Conservation (phyloP, 148 eudicot species). For the Arbutus unedo region DNA sequence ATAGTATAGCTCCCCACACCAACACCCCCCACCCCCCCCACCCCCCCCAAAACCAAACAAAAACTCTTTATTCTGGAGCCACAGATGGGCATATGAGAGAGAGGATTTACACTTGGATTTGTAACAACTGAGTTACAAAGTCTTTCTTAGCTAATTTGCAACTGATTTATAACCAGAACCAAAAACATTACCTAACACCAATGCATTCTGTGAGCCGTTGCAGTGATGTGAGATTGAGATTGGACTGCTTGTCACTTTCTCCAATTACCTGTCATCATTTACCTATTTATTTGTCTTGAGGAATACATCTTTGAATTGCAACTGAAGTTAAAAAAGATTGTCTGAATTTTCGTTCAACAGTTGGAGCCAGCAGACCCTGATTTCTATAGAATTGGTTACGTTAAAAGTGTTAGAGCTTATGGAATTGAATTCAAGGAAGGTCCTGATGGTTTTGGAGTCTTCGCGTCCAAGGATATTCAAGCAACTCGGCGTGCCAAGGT, state of each 20-base stretch:
- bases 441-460: constrained; percentile 92
- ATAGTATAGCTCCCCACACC: no score
- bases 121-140: neutral
- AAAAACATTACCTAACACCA: neutral
- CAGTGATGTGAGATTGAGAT: no score
- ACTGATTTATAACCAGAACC: no score
- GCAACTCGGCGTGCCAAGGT: constrained; percentile 94
- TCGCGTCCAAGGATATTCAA: constrained; percentile 87
- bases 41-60: no score
- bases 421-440: constrained; percentile 97
- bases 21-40: no score
- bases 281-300: neutral
- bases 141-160: neutral
- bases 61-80: no score
- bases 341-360: constrained; percentile 31
- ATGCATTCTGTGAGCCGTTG: neutral
- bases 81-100: neutral
- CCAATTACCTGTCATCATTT: neutral
- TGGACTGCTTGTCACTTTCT: no score
- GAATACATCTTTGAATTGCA: neutral
- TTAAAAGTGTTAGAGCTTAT: constrained; percentile 85
- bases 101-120: neutral
- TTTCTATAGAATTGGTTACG: constrained; percentile 86
- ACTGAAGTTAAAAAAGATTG: neutral
- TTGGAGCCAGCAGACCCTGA: constrained; percentile 87